Base-by-base conservation (phyloP, 2,329 filamentous ascomycete genomes). In the Curvularia sp. region DNA sequence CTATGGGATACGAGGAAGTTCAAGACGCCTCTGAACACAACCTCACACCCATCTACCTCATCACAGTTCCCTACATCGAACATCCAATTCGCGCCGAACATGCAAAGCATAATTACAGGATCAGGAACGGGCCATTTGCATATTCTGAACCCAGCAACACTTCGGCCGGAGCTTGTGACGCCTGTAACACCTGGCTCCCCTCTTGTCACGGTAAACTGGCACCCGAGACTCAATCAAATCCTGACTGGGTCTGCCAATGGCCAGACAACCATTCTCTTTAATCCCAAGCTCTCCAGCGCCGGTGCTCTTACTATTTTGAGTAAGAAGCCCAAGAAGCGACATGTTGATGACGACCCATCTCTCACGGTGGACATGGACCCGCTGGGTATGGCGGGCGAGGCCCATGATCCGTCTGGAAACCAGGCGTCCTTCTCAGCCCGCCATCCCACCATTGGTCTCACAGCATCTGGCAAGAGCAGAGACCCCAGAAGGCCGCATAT, bases 1-100 rank as follows among this genome's bases (percentile, higher is more conserved):
- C 84, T 97, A 1, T 99, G 95, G 95, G 95, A 99, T 75, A 96
- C 89, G 3, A 88, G 95, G 58, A 98, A 97, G 73, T 96, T 99
- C 83, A 98, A 95, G 75, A 84, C 89, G 57, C 92, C 95, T 4
- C 85, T 99, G 13, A 91, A 92, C 48, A 91, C 88, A 1, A 87
- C 92, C 15, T 81, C 88, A 5, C 93, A 97, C 76, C 78, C 86
- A 1, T 96, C 94, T 0, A 96, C 91, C 13, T 94, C 92, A 1
- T 88, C 89, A 57, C 88, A 93, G 70, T 96, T 91, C 74, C 86
- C 91, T 0, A 93, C 91, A 59, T 90, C 88, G 53, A 96, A 93
- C 73, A 97, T 99, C 73, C 86, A 86, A 62, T 99, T 98, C 80
- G 91, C 92, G 30, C 93, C 94, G 4, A 91, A 88, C 64, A 89